Conservation (phyloP, 345 rosid genomes). For the Sonneratia alba region DNA sequence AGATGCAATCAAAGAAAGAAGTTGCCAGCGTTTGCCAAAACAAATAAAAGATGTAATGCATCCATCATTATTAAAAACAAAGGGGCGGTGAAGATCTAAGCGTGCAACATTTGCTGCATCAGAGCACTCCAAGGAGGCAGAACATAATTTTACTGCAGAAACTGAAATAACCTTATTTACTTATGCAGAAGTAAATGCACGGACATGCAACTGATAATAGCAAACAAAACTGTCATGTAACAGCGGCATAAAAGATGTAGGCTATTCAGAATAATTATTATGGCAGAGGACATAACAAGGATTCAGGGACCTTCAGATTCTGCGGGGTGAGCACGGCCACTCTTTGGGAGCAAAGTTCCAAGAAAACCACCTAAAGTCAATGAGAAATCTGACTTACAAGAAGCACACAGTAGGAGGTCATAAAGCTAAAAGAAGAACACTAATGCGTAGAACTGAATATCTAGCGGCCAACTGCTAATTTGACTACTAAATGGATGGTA, state of each 20-base stretch:
- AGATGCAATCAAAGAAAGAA: not conserved
- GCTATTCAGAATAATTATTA: not conserved
- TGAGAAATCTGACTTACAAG: not conserved
- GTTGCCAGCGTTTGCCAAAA: not conserved
- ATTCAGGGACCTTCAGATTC: constrained; percentile 49
- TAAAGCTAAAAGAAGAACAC: too few relatives aligned
- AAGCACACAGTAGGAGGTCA: constrained; percentile 11
- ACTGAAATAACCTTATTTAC: not conserved
- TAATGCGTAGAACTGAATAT: constrained; percentile 2
- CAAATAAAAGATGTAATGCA: not conserved
- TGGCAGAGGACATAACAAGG: not conserved
- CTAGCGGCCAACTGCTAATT: constrained; percentile 7
- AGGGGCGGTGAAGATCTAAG: not conserved
- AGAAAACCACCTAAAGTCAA: constrained; percentile 63
- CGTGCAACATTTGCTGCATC: not conserved
- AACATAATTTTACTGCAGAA: not conserved
- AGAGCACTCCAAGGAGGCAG: not conserved
- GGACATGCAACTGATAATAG: not conserved
- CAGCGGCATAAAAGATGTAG: not conserved
- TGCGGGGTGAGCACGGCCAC: constrained; percentile 68
- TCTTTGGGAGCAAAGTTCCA: constrained; percentile 89
- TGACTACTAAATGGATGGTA: constrained; percentile 13
- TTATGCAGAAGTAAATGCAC: not conserved
- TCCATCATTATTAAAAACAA: not conserved
- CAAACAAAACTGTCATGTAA: not conserved